Evolutionary conservation across 2,329 filamentous ascomycete genomes (phyloP).

Genomic region (Colletotrichum euphorbiae): DNA sequence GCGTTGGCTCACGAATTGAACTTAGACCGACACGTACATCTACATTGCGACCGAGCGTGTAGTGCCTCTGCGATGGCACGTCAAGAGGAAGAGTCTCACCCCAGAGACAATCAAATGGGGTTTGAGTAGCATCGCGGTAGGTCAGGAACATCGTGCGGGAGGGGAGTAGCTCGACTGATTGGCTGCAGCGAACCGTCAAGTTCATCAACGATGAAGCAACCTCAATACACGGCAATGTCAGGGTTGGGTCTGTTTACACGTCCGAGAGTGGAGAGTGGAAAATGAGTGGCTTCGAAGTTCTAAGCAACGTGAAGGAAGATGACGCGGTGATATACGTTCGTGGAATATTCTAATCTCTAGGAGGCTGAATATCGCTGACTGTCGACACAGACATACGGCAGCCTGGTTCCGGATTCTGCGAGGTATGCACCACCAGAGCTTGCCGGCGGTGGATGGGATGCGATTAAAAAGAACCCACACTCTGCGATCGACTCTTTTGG

Average conservation of each 20-base stretch:
- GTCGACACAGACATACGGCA: constrained; percentile 78
- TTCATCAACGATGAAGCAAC: constrained; percentile 96
- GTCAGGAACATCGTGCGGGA: constrained; percentile 38
- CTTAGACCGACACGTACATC: constrained; percentile 89
- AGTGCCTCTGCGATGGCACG: constrained; percentile 88
- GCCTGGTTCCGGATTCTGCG: constrained; percentile 84
- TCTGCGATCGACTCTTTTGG: constrained; percentile 89
- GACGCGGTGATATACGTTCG: constrained; percentile 84
- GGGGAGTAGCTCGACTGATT: constrained; percentile 9
- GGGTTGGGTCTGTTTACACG: constrained; percentile 88
- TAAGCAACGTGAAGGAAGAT: constrained; percentile 96
- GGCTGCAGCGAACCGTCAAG: constrained; percentile 81
- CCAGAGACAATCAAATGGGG: constrained; percentile 98
- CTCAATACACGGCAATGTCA: constrained; percentile 89
- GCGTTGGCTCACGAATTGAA: constrained; percentile 40
- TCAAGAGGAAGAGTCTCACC: constrained; percentile 86
- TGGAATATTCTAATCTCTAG: neutral
- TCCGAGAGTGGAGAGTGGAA: constrained; percentile 99
- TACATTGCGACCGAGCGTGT: constrained; percentile 96
- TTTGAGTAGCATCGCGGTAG: constrained; percentile 83
- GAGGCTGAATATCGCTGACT: constrained; percentile 32
- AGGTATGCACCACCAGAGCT: constrained; percentile 91
- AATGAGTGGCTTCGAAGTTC: constrained; percentile 89
- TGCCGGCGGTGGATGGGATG: constrained; percentile 88
- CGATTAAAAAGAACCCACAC: constrained; percentile 84